Conservation (phyloP, 129 eudicot genomes). For the Chrysanthemum makinoi region DNA sequence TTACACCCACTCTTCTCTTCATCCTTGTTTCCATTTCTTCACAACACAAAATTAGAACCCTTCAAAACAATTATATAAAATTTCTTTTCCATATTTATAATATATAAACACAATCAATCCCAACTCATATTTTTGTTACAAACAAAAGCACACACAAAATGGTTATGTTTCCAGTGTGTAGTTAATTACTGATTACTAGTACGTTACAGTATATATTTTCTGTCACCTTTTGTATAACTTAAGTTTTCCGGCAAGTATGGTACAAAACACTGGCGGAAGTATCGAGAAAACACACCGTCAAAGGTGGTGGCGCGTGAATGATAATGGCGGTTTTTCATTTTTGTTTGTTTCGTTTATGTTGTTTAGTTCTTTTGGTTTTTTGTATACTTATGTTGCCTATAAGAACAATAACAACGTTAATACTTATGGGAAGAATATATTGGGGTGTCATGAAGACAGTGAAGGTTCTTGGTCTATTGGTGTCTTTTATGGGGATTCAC, state of each 20-base stretch:
- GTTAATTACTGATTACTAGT: background rate
- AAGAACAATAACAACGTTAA: background rate
- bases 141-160: background rate
- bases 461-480: slow-evolving; percentile 96
- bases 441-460: slow-evolving; percentile 64
- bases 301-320: slow-evolving; percentile 40
- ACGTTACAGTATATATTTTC: background rate
- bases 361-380: slow-evolving; percentile 29
- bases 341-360: slow-evolving; percentile 28
- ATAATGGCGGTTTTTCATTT: slow-evolving; percentile 30
- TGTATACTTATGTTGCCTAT: slow-evolving; percentile 28
- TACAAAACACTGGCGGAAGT: slow-evolving; percentile 14
- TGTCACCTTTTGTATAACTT: slow-evolving; percentile 28
- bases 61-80: background rate
- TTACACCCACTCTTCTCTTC: slow-evolving; percentile 20
- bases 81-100: background rate
- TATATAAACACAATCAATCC: background rate
- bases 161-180: background rate
- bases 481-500: slow-evolving; percentile 77
- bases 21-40: background rate
- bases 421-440: background rate
- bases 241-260: slow-evolving; percentile 21
- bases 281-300: slow-evolving; percentile 33
- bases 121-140: background rate
- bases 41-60: slow-evolving; percentile 4